Evolutionary conservation across 2,329 filamentous ascomycete species (phyloP).

Genomic region (Pseudogymnoascus sp.): DNA sequence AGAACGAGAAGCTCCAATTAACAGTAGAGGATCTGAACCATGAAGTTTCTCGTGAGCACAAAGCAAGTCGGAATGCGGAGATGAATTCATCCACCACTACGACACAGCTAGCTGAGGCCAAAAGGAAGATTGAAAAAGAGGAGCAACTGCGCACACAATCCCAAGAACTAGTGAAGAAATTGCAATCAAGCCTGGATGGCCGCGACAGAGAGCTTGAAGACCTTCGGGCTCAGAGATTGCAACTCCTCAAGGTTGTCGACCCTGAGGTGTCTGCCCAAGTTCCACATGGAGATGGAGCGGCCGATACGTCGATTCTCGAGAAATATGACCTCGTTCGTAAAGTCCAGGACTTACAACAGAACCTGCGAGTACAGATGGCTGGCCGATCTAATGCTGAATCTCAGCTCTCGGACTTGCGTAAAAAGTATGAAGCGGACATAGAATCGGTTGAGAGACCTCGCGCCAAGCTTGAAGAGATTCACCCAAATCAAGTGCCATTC

Average conservation of each 20-base stretch:
- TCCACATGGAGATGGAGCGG: conserved; percentile 49
- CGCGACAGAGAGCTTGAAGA: conserved; percentile 75
- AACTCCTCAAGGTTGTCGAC: conserved; percentile 80
- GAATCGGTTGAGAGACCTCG: conserved; percentile 56
- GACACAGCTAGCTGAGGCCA: conserved; percentile 79
- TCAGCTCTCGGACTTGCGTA: conserved; percentile 71
- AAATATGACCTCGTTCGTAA: conserved; percentile 81
- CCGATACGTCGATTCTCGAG: conserved; percentile 49
- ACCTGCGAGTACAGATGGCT: conserved; percentile 74
- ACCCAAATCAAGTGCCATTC: conserved; percentile 69
- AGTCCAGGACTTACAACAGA: conserved; percentile 81
- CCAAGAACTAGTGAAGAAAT: conserved; percentile 73
- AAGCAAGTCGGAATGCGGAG: conserved; percentile 82
- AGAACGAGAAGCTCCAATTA: conserved; percentile 84
- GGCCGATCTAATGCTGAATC: conserved; percentile 74
- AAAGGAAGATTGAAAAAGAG: conserved; percentile 84
- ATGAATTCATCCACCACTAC: conserved; percentile 74
- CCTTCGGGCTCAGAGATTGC: conserved; percentile 69
- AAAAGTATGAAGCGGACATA: conserved; percentile 64
- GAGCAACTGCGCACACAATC: conserved; percentile 77
- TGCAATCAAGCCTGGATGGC: conserved; percentile 71
- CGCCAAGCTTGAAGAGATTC: conserved; percentile 78
- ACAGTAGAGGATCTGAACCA: conserved; percentile 88
- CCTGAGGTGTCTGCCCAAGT: conserved; percentile 45
- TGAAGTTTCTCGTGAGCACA: conserved; percentile 82